Evolutionary conservation across 768 basidiomycete species (phyloP).

Genomic region (Tylopilus sp.): DNA sequence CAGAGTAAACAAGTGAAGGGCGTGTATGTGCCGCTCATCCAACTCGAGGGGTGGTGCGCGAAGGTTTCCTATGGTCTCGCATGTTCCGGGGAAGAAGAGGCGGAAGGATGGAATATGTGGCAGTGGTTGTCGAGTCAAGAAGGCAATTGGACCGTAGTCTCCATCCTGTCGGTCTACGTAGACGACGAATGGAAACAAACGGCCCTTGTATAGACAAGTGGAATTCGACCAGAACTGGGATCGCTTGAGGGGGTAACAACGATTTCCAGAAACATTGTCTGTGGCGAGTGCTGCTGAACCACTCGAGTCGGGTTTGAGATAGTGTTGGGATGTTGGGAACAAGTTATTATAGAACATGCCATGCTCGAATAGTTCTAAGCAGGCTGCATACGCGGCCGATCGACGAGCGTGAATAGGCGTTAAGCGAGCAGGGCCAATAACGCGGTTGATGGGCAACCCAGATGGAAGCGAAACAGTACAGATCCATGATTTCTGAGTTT

Average conservation of each 20-base stretch:
- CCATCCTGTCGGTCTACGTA: slow-evolving; percentile 27
- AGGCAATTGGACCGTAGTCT: slow-evolving; percentile 53
- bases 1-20: slow-evolving; percentile 59
- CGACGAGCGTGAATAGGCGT: slow-evolving; percentile 55
- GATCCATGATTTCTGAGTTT: slow-evolving; percentile 27
- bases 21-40: slow-evolving; percentile 41
- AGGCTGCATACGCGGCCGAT: slow-evolving; percentile 56
- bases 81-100: slow-evolving; percentile 54
- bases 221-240: slow-evolving; percentile 68
- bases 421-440: slow-evolving; percentile 44
- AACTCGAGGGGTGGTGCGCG: slow-evolving; percentile 50
- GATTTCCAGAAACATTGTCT: slow-evolving; percentile 40
- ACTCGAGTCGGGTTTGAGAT: not conserved
- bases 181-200: slow-evolving; percentile 40
- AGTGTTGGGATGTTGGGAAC: slow-evolving; percentile 29
- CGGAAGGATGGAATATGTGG: slow-evolving; percentile 54
- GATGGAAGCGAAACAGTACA: slow-evolving; percentile 51
- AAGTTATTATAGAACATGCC: slow-evolving; percentile 52
- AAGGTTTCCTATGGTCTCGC: slow-evolving; percentile 40
- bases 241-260: slow-evolving; percentile 52
- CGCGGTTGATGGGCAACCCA: slow-evolving; percentile 37
- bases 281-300: slow-evolving; percentile 14
- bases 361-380: slow-evolving; percentile 43
- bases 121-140: slow-evolving; percentile 67
- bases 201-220: slow-evolving; percentile 19